phyloP scores from a whole-genome alignment of 768 basidiomycete genomes.

The Daedaleopsis nitida region DNA sequence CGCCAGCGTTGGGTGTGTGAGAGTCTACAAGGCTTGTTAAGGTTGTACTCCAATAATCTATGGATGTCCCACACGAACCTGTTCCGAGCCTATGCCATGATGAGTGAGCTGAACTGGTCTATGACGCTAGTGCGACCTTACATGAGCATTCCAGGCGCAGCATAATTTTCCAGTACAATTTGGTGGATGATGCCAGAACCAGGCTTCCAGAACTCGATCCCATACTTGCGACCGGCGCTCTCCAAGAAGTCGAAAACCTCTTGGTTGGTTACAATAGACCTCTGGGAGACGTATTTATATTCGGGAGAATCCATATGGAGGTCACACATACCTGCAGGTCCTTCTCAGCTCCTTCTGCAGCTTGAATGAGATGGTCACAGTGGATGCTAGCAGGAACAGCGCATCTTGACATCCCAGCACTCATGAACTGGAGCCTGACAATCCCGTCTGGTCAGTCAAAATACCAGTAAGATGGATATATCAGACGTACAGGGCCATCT shows the following conservation, averaged over 20 bases:
- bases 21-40: constrained; percentile 57
- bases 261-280: constrained; percentile 84
- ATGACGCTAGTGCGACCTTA: constrained; percentile 33
- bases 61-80: constrained; percentile 42
- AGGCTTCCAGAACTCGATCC: constrained; percentile 98
- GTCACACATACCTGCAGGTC: constrained; percentile 69
- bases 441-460: too few relatives aligned
- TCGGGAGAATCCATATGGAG: background rate
- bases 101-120: too few relatives aligned
- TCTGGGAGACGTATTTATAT: constrained; percentile 39
- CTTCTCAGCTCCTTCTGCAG: constrained; percentile 80
- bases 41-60: background rate
- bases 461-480: too few relatives aligned
- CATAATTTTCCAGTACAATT: constrained; percentile 97
- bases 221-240: constrained; percentile 87
- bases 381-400: constrained; percentile 93
- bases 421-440: constrained; percentile 92
- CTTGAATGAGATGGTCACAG: constrained; percentile 97
- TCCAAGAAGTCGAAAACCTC: constrained; percentile 98
- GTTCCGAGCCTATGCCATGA: constrained; percentile 67
- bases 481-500: constrained; percentile 80
- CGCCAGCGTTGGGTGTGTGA: constrained; percentile 98
- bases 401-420: constrained; percentile 81
- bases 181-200: constrained; percentile 97
- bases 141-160: constrained; percentile 94